Evolutionary conservation across 2,329 filamentous ascomycete species (phyloP), one percentile per base, ranked within the genome.

Genomic region (Phialophora verrucosa): DNA sequence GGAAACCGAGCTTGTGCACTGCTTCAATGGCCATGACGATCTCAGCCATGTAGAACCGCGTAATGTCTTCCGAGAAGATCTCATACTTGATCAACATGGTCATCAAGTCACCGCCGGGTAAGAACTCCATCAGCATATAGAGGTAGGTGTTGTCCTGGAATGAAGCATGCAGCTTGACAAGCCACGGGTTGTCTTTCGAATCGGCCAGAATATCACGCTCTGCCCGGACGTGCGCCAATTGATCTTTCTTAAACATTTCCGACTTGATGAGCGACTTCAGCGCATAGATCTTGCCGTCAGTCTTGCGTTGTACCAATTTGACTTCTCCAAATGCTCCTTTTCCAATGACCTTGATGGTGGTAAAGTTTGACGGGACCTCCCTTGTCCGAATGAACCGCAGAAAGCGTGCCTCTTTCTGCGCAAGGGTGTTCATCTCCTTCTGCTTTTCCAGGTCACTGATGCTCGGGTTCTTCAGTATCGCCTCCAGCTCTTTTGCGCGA

Each of bases 41-140:
- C 79, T 99, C 94, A 27, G 95, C 95, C 87, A 99, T 99, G 81
- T 99, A 99, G 81, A 99, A 99, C 20, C 95, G 89, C 32, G 95
- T 99, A 72, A 99, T 98, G 73, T 99, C 95, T 78, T 98, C 94
- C 0, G 93, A 96, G 79, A 99, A 99, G 78, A 99, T 97, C 78
- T 99, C 95, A 76, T 99, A 99, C 85, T 98, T 99, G 83, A 99
- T 99, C 73, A 99, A 85, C 95, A 99, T 99, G 3, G 95, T 99
- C 95, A 99, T 99, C 78, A 99, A 80, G 82, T 99, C 95, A 79
- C 95, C 95, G 79, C 95, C 95, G 7, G 95, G 95, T 78, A 99
- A 86, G 81, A 98, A 99, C 81, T 99, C 95, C 95, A 99, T 99
- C 68, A 99, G 85, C 90, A 99, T 95, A 83, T 99, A 99, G 42